Conservation (phyloP, 1,139 yeast genomes). For the Suhomyces bribrorum region DNA sequence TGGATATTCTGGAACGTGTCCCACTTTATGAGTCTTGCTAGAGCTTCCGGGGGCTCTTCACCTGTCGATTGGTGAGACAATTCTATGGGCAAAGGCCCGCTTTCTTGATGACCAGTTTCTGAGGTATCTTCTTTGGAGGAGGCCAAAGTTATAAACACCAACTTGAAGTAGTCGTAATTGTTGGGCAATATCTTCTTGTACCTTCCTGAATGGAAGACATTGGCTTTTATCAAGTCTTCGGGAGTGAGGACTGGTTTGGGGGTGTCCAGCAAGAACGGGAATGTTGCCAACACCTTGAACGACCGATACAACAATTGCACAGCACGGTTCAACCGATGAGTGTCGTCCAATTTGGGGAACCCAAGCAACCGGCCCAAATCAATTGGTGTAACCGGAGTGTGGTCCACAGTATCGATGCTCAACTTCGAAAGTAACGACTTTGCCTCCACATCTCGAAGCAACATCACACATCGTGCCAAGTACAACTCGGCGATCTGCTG, state of each 20-base stretch:
- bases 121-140: not conserved
- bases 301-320: conserved; percentile 23
- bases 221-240: conserved; percentile 27
- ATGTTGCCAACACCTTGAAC: conserved; percentile 29
- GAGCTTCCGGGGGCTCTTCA: conserved; percentile 16
- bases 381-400: conserved; percentile 20
- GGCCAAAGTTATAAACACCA: conserved; percentile 29
- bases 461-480: conserved; percentile 20
- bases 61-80: conserved; percentile 10
- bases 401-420: conserved; percentile 22
- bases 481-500: conserved; percentile 24
- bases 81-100: conserved; percentile 12
- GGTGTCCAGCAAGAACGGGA: conserved; percentile 32
- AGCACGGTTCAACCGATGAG: conserved; percentile 7
- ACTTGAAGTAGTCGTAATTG: conserved; percentile 26
- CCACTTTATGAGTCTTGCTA: conserved; percentile 27
- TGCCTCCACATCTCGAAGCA: conserved; percentile 29
- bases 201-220: conserved; percentile 29
- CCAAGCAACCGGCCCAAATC: conserved; percentile 28
- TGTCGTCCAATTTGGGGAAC: conserved; percentile 15
- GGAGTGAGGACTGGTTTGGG: conserved; percentile 19
- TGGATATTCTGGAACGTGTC: conserved; percentile 19
- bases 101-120: conserved; percentile 5
- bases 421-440: conserved; percentile 24
- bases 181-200: conserved; percentile 22